These are phyloP conservation scores for Colletotrichum horii DNA, from an alignment of 2,329 filamentous ascomycete genomes.

Conservation along the genomic window DNA sequence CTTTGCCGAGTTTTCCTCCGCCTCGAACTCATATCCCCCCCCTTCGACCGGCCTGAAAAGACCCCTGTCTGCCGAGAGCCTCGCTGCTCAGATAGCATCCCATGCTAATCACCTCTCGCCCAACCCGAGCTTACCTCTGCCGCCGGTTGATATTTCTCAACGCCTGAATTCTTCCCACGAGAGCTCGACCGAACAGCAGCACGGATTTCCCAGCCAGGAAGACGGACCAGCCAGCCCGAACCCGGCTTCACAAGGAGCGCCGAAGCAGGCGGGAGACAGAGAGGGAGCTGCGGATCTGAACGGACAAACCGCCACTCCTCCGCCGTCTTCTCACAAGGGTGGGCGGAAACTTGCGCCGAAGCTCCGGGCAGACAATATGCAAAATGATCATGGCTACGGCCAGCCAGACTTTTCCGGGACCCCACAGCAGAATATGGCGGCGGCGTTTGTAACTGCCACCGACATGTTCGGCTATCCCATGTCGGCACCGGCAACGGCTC, in stretches of 20 bases:
- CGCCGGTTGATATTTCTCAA: conserved; percentile 64
- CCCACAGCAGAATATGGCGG: conserved; percentile 54
- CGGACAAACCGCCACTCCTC: conserved; percentile 64
- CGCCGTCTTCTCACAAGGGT: conserved; percentile 61
- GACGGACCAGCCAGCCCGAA: conserved; percentile 25
- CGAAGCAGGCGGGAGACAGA: conserved; percentile 52
- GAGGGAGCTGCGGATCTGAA: conserved; percentile 41
- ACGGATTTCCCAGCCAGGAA: conserved; percentile 35
- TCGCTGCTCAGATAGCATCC: conserved; percentile 58
- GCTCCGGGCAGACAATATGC: conserved; percentile 53
- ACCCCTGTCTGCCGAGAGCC: conserved; percentile 53
- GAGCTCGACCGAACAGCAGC: conserved; percentile 37
- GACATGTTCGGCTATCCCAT: conserved; percentile 67
- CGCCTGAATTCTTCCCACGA: conserved; percentile 64
- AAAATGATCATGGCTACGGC: conserved; percentile 61
- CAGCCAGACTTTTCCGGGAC: conserved; percentile 56
- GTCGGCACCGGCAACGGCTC: conserved; percentile 58
- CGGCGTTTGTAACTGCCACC: conserved; percentile 49
- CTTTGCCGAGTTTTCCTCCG: conserved; percentile 49
- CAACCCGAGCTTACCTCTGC: conserved; percentile 56
- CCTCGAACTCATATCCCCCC: conserved; percentile 40
- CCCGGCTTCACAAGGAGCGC: conserved; percentile 31
- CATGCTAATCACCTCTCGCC: conserved; percentile 68
- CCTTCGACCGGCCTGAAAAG: conserved; percentile 49
- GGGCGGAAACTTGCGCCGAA: conserved; percentile 60